A percentile compares a stretch with the other conserved stretches of the same genome.
Conservation (phyloP, 2,329 filamentous ascomycete genomes). For the Xylaria sp. region DNA sequence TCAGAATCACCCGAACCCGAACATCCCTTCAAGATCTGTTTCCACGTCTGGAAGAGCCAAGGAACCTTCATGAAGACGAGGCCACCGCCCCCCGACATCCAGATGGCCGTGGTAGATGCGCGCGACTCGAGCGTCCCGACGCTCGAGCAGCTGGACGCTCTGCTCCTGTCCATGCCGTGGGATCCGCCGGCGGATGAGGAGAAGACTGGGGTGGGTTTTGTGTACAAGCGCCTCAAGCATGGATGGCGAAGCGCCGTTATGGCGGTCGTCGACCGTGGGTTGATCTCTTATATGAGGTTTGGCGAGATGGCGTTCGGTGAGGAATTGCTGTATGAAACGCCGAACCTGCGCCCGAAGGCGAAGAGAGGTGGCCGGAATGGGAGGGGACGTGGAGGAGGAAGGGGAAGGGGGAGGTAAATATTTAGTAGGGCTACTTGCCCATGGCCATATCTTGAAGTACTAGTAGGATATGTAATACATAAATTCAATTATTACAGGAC, state of each 20-base stretch:
- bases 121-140: constrained; percentile 77
- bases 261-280: constrained; percentile 88
- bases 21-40: constrained; percentile 77
- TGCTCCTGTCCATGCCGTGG: constrained; percentile 80
- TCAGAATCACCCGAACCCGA: constrained; percentile 43
- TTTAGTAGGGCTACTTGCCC: background rate
- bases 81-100: constrained; percentile 83
- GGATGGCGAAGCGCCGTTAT: constrained; percentile 86
- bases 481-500: no score
- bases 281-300: constrained; percentile 88
- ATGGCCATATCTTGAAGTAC: background rate
- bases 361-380: constrained; percentile 43
- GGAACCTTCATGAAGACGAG: constrained; percentile 80
- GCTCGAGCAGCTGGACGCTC: constrained; percentile 73
- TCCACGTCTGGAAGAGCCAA: constrained; percentile 82
- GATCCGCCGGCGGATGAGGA: constrained; percentile 66
- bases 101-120: constrained; percentile 83
- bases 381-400: constrained; percentile 38
- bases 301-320: constrained; percentile 82
- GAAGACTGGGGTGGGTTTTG: constrained; percentile 54
- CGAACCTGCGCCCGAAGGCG: constrained; percentile 51
- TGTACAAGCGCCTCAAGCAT: constrained; percentile 85
- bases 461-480: background rate
- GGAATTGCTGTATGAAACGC: constrained; percentile 76
- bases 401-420: constrained; percentile 21